phyloP scores from a whole-genome alignment of 1,284 basidiomycete species.

The Cutaneotrichosporon curvatum region DNA sequence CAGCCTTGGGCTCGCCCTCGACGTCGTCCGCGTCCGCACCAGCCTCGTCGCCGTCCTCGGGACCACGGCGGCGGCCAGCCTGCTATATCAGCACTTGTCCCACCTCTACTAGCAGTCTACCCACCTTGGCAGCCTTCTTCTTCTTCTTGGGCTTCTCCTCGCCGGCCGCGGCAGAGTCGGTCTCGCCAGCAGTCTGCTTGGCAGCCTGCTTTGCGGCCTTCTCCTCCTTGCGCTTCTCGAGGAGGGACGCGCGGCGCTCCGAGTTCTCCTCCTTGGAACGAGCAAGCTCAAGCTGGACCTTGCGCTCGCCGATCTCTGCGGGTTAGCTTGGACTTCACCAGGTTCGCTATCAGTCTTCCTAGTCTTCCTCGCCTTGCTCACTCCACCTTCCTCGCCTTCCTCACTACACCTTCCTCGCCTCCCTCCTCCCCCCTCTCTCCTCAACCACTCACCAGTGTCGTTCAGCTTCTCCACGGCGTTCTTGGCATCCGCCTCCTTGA shows the following conservation, averaged over 20 bases:
- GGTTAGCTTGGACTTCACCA: no score
- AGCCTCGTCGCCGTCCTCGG: slow-evolving; percentile 36
- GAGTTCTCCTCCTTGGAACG: slow-evolving; percentile 79
- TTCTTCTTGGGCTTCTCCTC: slow-evolving; percentile 31
- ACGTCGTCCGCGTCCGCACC: slow-evolving; percentile 20
- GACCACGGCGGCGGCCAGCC: slow-evolving; percentile 36
- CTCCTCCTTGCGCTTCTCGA: slow-evolving; percentile 25
- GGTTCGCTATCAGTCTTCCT: no score
- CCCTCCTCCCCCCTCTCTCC: not conserved
- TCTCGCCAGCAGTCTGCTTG: slow-evolving; percentile 38
- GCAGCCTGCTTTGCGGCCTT: slow-evolving; percentile 22
- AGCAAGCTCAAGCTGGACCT: slow-evolving; percentile 79
- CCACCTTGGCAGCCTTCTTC: slow-evolving; percentile 34
- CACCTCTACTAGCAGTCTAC: not conserved
- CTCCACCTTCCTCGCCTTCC: not conserved
- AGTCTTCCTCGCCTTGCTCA: no score
- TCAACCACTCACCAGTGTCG: slow-evolving; percentile 45
- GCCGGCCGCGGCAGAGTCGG: slow-evolving; percentile 31
- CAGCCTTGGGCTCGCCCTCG: slow-evolving; percentile 12
- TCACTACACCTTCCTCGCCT: not conserved
- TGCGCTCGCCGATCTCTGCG: slow-evolving; percentile 69
- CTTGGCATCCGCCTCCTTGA: slow-evolving; percentile 70
- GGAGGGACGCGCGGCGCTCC: slow-evolving; percentile 46
- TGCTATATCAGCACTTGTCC: no score
- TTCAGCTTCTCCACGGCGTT: slow-evolving; percentile 78